Evolutionary conservation across 2,329 filamentous ascomycete genomes (phyloP).

Genomic region (Aspergillus pseudoglaucus): DNA sequence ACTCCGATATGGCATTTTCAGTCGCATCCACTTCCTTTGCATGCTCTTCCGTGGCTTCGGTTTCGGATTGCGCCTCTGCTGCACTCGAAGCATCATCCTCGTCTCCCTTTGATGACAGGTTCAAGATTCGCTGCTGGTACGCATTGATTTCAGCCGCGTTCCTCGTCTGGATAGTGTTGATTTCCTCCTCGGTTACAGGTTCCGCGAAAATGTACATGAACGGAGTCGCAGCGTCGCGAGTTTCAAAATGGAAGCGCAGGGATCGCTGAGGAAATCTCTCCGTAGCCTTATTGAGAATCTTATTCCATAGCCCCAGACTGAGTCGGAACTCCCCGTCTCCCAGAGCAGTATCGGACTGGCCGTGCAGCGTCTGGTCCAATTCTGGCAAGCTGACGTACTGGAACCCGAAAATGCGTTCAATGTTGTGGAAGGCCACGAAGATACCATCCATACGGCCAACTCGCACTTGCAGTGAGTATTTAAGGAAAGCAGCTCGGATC

Average conservation of each 20-base stretch:
- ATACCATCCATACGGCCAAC: slow-evolving; percentile 99
- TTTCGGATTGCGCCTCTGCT: neutral
- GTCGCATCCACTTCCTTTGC: neutral
- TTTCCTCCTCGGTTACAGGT: slow-evolving; percentile 67
- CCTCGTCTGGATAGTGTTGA: slow-evolving; percentile 65
- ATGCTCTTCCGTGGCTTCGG: neutral
- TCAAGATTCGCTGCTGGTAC: slow-evolving; percentile 53
- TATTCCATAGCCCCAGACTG: slow-evolving; percentile 72
- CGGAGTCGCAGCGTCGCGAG: slow-evolving; percentile 53
- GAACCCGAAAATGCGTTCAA: slow-evolving; percentile 91
- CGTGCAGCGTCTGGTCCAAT: slow-evolving; percentile 88
- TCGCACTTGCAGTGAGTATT: slow-evolving; percentile 92
- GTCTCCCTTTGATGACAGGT: slow-evolving; percentile 20
- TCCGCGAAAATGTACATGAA: slow-evolving; percentile 89
- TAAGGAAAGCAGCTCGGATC: slow-evolving; percentile 88
- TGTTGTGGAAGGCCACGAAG: slow-evolving; percentile 94
- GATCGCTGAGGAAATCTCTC: slow-evolving; percentile 66
- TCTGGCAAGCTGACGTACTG: slow-evolving; percentile 84
- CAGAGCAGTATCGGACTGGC: slow-evolving; percentile 57
- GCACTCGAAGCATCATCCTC: slow-evolving; percentile 5
- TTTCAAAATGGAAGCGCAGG: slow-evolving; percentile 75
- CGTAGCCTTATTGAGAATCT: slow-evolving; percentile 69
- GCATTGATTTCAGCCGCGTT: slow-evolving; percentile 59
- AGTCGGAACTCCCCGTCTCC: slow-evolving; percentile 82
- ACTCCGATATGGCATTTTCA: neutral